Evolutionary conservation across 2,329 filamentous ascomycete genomes (phyloP), one percentile per base, ranked within the genome.

Genomic region (Ilyonectria robusta): DNA sequence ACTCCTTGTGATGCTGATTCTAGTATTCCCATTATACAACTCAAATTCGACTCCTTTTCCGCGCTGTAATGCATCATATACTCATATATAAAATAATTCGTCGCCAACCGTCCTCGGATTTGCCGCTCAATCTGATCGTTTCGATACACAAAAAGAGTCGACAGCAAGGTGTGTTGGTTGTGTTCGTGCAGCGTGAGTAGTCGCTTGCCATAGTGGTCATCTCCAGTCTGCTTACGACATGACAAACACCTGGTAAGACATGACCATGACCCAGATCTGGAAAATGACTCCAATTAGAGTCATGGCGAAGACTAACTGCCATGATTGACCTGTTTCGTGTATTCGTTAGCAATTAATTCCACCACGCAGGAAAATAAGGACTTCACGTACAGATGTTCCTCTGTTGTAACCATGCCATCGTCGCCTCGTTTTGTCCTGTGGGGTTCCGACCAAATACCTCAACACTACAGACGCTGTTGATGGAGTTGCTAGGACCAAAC

Each of bases 261-360:
- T 91, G 68, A 91, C 82, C 84, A 91, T 91, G 74, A 91, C 88
- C 89, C 89, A 92, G n/a, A 92, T 75, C 65, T 91, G 77, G 70
- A 91, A 91, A 1, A 91, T 80, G 19, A 79, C 81, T 0, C 89
- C 90, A 2, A 90, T 85, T 26, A 92, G 78, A 19, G 85, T 85
- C 76, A 92, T 89, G 1, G 89, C 85, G 78, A 91, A 92, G 2
- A 88, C 87, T 1, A 90, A 85, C 72, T 90, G 86, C 90, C 90
- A 92, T 48, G 85, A 85, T 78, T 90, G 87, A 77, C 87, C 87
- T 89, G 57, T 37, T 11, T 35, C 29, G 26, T 47, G 21, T 15
- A 42, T n/a, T 4, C 6, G 54, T 78, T 71, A 78, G 74, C 60
- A 31, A 3, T 5, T 10, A 8, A 11, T 17, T 26, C 3, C n/a